Evolutionary conservation across 768 basidiomycete species (phyloP).

Genomic region (Candolleomyces eurysporus): DNA sequence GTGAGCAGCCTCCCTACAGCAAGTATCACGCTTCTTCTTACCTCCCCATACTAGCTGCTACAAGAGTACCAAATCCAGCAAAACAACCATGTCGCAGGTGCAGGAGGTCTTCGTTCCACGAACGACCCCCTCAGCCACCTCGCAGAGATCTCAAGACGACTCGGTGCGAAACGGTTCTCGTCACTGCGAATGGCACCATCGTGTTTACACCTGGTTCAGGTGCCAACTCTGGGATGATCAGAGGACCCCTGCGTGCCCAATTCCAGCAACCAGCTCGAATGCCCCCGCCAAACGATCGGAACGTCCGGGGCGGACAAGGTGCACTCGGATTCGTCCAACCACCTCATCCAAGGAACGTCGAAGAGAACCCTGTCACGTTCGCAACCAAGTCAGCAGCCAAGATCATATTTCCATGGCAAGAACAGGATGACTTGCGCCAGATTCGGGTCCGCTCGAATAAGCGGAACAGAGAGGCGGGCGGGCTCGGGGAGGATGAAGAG

Average conservation of each 20-base stretch:
- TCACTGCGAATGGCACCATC: not conserved
- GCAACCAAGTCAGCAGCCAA: not conserved
- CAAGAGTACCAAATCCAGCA: not conserved
- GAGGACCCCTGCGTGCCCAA: not conserved
- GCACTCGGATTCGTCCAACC: not conserved
- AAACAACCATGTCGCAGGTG: not conserved
- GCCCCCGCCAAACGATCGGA: not conserved
- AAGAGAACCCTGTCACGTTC: not conserved
- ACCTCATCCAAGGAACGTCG: not conserved
- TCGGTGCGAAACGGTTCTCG: not conserved
- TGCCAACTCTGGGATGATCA: not conserved
- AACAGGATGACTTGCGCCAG: constrained; percentile 8
- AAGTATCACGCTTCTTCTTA: not conserved
- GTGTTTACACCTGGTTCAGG: not conserved
- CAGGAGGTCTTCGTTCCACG: not conserved
- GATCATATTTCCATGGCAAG: constrained; percentile 8
- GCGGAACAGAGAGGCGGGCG: not conserved
- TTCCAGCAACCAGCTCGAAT: not conserved
- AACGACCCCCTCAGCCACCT: not conserved
- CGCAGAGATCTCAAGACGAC: not conserved
- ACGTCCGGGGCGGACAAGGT: not conserved
- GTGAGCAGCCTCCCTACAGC: not conserved
- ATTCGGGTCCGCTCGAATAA: constrained; percentile 5
- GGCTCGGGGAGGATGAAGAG: constrained; percentile 1
- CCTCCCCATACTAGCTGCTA: not conserved